phyloP scores from a whole-genome alignment of 495 filamentous ascomycete species.

The Penicillium paxilli region DNA sequence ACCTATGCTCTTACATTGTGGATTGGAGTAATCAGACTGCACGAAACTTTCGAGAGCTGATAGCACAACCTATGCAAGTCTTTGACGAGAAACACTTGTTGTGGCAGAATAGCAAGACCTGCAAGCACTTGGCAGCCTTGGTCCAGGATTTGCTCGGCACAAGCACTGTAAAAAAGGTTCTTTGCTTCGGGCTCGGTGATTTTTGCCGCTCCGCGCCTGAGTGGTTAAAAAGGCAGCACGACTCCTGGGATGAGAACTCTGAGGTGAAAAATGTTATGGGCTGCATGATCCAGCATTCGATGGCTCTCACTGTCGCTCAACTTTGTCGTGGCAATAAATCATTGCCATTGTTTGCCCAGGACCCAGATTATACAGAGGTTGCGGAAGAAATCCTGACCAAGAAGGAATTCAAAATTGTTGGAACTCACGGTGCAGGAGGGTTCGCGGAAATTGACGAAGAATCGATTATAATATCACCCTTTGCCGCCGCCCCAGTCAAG shows the following conservation, averaged over 20 bases:
- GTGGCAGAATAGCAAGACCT: conserved; percentile 33
- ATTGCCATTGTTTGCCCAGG: conserved; percentile 28
- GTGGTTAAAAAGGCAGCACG: conserved; percentile 29
- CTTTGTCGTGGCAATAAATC: conserved; percentile 26
- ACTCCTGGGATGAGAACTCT: conserved; percentile 27
- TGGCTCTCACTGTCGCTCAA: conserved; percentile 35
- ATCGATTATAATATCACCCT: conserved; percentile 33
- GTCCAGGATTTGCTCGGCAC: conserved; percentile 26
- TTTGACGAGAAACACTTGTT: conserved; percentile 31
- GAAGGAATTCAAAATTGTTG: conserved; percentile 38
- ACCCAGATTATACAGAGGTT: conserved; percentile 33
- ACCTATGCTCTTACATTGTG: conserved; percentile 38
- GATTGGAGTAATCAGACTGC: conserved; percentile 35
- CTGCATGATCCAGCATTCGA: conserved; percentile 33
- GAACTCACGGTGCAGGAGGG: conserved; percentile 35
- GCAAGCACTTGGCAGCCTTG: conserved; percentile 23
- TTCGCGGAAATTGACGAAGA: conserved; percentile 40
- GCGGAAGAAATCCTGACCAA: conserved; percentile 32
- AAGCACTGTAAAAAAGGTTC: conserved; percentile 34
- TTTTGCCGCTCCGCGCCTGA: conserved; percentile 30
- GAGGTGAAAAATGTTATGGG: conserved; percentile 27
- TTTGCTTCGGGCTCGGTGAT: conserved; percentile 42
- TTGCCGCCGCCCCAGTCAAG: conserved; percentile 32
- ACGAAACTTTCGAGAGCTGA: conserved; percentile 32
- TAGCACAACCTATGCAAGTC: conserved; percentile 31